These are phyloP conservation scores for Daldinia sp. DNA, from an alignment of 2,329 filamentous ascomycete species.

Conservation along the genomic window DNA sequence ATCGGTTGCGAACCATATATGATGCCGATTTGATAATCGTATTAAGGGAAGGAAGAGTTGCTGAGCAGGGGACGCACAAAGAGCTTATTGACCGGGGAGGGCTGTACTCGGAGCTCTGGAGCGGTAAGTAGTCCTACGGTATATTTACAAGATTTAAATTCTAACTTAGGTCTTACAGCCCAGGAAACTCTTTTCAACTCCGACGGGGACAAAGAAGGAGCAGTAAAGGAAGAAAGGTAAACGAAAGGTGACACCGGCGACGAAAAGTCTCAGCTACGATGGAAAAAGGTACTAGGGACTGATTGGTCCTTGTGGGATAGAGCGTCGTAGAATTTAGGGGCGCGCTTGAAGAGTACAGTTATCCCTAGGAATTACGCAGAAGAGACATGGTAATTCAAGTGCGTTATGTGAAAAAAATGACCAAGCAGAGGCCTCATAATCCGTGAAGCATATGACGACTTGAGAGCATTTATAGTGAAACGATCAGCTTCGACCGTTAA, in stretches of 20 bases:
- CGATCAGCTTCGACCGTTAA: not conserved
- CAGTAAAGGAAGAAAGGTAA: not conserved
- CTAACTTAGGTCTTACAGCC: slow-evolving; percentile 52
- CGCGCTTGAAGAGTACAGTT: not conserved
- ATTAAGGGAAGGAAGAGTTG: slow-evolving; percentile 84
- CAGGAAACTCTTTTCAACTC: slow-evolving; percentile 67
- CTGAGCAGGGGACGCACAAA: slow-evolving; percentile 88
- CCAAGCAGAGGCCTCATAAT: not conserved
- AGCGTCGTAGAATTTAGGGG: not conserved
- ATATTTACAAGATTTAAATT: not conserved
- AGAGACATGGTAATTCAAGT: not conserved
- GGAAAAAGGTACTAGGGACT: not conserved
- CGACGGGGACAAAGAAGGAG: slow-evolving; percentile 36
- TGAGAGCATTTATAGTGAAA: not conserved
- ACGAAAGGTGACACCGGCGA: not conserved
- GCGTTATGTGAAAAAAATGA: not conserved
- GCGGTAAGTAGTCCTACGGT: slow-evolving; percentile 66
- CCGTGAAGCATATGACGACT: not conserved
- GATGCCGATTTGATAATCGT: slow-evolving; percentile 96
- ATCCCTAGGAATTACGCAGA: not conserved
- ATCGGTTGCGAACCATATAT: slow-evolving; percentile 91
- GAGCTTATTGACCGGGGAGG: slow-evolving; percentile 83
- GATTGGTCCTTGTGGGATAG: not conserved
- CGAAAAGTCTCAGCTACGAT: slow-evolving; percentile 12
- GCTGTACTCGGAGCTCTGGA: slow-evolving; percentile 92